Base-by-base conservation (phyloP, 2,329 filamentous ascomycete genomes). In the Cercospora beticola region DNA sequence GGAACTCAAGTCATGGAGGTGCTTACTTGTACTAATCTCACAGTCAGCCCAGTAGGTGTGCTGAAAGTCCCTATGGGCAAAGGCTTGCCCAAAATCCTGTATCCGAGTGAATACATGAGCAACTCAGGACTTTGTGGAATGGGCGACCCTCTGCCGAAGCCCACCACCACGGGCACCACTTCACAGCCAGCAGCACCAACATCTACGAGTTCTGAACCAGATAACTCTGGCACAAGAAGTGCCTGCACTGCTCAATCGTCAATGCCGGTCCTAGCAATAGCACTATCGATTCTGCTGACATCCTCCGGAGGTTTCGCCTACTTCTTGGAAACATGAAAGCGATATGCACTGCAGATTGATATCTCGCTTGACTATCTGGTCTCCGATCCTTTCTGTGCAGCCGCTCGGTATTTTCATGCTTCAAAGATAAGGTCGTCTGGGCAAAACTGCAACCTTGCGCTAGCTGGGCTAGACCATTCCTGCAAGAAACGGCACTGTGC, bases 31-130 rank as follows among this genome's bases (percentile, higher is more conserved):
- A 73, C 70, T 0, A 72, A 74, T 46, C 28, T 76, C 10, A 78
- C 71, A 0, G 75, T 76, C 31, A 70, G 74, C 64, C 59, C 62
- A 9, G 67, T 73, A 33, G 77, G 76, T 10, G 69, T 63, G n/a
- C 68, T 81, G 12, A 69, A 62, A 5, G 74, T 80, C 5, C 70
- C 72, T 0, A 80, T 80, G 79, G 71, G 71, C n/a, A 66, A 69
- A 18, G 79, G 79, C 8, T 58, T 77, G 64, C 79, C 79, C n/a
- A 78, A 77, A 43, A 71, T 80, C 28, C 75, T 78, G 43, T 79
- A 77, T 67, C 74, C 78, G 1, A 71, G 64, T 12, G 31, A 72
- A 16, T 67, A 74, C 21, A 66, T 78, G 26, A 61, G 66, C 10
- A 67, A 70, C 49, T 76, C 75, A 28, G 68, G 70, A 2, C 69